Evolutionary conservation across 2,329 filamentous ascomycete genomes (phyloP).

Genomic region (Stagonosporopsis tanaceti): DNA sequence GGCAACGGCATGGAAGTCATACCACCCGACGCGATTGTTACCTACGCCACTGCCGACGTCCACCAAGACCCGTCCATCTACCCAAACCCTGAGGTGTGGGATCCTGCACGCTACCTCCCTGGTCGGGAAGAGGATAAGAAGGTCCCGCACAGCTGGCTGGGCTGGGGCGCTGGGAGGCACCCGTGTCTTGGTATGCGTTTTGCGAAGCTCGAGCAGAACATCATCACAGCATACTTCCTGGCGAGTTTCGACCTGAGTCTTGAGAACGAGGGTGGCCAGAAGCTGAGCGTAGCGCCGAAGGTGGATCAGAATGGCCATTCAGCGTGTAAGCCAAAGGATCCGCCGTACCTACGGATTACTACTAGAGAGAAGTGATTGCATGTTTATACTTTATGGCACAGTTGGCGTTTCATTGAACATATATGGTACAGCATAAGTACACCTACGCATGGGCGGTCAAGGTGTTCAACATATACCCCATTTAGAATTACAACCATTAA

Average conservation of each 20-base stretch:
- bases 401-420: background rate
- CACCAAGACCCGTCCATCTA: conserved; percentile 61
- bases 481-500: background rate
- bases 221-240: conserved; percentile 60
- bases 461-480: conserved; percentile 2
- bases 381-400: background rate
- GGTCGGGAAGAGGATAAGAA: conserved; percentile 60
- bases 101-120: conserved; percentile 59
- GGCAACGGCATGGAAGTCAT: conserved; percentile 58
- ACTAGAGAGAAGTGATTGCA: conserved; percentile 27
- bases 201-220: conserved; percentile 62
- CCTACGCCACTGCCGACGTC: conserved; percentile 58
- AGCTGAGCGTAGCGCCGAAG: conserved; percentile 37
- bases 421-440: background rate
- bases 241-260: conserved; percentile 59
- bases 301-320: conserved; percentile 50
- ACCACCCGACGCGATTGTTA: conserved; percentile 57
- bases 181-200: conserved; percentile 57
- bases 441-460: background rate
- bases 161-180: conserved; percentile 53
- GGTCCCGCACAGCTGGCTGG: conserved; percentile 43
- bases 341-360: conserved; percentile 52
- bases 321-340: conserved; percentile 52
- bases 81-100: conserved; percentile 57
- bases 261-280: conserved; percentile 52